A percentile compares a stretch with the other conserved stretches of the same genome.
Conservation (phyloP, 441 rosid genomes). For the Gossypium aridum region DNA sequence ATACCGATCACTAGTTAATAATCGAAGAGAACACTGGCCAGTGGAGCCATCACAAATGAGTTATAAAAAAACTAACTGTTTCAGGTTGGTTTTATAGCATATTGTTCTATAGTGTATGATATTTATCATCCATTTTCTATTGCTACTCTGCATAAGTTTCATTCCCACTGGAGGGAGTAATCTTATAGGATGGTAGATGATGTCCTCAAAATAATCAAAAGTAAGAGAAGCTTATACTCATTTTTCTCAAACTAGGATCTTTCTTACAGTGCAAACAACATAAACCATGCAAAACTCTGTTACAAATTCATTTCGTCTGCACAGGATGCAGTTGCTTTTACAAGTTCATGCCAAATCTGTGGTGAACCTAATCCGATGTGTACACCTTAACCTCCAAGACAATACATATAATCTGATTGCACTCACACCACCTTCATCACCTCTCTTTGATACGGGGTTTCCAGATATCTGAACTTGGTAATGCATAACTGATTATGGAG, state of each 20-base stretch:
- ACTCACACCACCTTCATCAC: background rate
- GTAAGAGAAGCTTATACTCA: background rate
- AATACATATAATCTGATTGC: background rate
- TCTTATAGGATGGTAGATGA: background rate
- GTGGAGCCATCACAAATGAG: background rate
- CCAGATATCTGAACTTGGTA: background rate
- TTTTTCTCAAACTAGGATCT: background rate
- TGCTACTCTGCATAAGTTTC: background rate
- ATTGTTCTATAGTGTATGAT: background rate
- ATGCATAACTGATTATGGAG: background rate
- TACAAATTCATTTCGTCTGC: background rate
- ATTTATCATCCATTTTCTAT: background rate
- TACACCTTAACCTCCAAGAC: background rate
- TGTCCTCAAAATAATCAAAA: background rate
- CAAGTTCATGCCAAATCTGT: background rate
- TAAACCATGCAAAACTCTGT: background rate
- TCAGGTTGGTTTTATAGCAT: background rate
- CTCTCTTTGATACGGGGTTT: background rate
- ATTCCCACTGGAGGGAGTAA: background rate
- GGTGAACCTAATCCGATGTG: background rate
- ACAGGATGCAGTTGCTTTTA: background rate
- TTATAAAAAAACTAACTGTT: background rate
- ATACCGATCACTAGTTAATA: conserved; percentile 9
- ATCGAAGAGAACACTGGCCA: background rate
- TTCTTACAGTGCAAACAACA: background rate